Base-by-base conservation (phyloP, 2,329 filamentous ascomycete genomes). In the Rhinocladiella similis region DNA sequence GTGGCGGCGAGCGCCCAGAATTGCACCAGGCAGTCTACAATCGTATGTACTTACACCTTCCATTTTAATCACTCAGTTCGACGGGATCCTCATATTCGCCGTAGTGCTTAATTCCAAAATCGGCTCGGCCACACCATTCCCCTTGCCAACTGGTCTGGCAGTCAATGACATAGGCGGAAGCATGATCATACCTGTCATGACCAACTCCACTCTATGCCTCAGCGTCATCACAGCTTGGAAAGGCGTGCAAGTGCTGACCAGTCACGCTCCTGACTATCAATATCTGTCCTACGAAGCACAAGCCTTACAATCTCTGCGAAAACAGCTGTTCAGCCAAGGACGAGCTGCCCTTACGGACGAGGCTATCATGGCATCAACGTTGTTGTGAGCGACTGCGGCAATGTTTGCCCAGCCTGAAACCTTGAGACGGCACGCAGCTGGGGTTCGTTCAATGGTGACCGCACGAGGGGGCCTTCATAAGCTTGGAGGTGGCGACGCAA, bases 111-210 rank as follows among this genome's bases (percentile, higher is more conserved):
- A 56, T 47, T 56, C 42, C 27, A 56, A 56, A 29, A 46, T 56
- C 13, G 53, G 53, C 33, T 39, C 53, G 13, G 53, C 53, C 12
- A 56, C 53, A 42, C 47, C 53, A 3, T 56, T 56, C 27, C 53
- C 53, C 13, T 19, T 56, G 18, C 53, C 53, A 3, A n/a, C 27
- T 6, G 53, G 53, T 3, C 48, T 56, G 27, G 39, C 47, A 10
- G 48, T 56, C 27, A 56, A 56, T 16, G 53, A 56, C 12, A 56
- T 56, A 18, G 53, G 53, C 7, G 53, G 53, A 18, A 50, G 39
- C 16, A 56, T 56, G 53, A 47, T 56, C 25, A 51, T 56, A 2
- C 53, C 53, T 3, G 53, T 56, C n/a, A 50, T 56, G 53, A 56
- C 53, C 7, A 47, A 56, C 29, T 41, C 47, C 16, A 43, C 53